These are phyloP conservation scores for Candida sakaeoensis DNA, from an alignment of 805 yeast genomes.

Conservation along the genomic window DNA sequence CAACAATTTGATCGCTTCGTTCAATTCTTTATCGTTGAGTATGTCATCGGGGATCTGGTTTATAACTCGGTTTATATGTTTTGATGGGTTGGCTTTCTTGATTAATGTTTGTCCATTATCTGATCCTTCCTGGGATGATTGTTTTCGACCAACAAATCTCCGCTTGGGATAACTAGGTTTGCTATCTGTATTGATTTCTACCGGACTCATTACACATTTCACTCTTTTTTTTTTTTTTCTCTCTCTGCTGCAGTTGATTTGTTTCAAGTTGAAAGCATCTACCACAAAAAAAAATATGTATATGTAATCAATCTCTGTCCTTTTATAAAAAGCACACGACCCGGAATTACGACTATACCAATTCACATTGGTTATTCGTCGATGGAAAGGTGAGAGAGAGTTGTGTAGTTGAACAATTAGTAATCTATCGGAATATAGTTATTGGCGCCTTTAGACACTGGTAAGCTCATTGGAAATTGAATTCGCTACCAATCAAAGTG, in stretches of 20 bases:
- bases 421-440: no score
- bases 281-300: background rate
- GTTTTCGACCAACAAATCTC: constrained; percentile 58
- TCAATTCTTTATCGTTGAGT: constrained; percentile 72
- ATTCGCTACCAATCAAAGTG: no score
- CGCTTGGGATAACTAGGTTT: constrained; percentile 38
- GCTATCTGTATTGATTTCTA: background rate
- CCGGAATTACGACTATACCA: background rate
- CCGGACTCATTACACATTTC: constrained; percentile 9
- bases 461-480: no score
- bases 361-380: background rate
- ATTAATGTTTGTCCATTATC: constrained; percentile 20
- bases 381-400: no score
- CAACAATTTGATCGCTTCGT: constrained; percentile 72
- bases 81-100: constrained; percentile 21
- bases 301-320: background rate
- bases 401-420: no score
- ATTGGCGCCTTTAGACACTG: no score
- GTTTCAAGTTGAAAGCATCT: background rate
- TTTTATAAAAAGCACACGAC: background rate
- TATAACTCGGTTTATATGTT: constrained; percentile 55
- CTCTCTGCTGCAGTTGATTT: background rate
- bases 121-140: constrained; percentile 10
- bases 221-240: background rate
- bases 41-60: constrained; percentile 90